Conservation (phyloP, 495 filamentous ascomycete species). For the Xylaria sp. region DNA sequence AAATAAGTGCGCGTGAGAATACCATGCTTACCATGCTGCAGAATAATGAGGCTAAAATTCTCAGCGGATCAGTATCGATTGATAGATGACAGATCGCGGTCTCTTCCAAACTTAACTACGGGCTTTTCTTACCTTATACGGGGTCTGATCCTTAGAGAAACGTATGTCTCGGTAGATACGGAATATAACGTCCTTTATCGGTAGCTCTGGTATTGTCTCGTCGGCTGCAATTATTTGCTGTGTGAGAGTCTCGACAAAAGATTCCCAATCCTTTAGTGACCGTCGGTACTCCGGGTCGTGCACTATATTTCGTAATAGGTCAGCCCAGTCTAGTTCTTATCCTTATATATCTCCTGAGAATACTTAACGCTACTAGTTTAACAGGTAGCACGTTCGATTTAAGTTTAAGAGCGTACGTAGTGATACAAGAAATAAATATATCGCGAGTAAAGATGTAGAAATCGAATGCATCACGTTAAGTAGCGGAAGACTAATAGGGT, state of each 20-base stretch:
- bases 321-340: slow-evolving; percentile 11
- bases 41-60: slow-evolving; percentile 71
- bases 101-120: background rate
- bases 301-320: slow-evolving; percentile 50
- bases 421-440: background rate
- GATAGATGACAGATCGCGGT: background rate
- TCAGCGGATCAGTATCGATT: background rate
- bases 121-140: slow-evolving; percentile 72
- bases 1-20: slow-evolving; percentile 1
- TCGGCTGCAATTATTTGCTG: slow-evolving; percentile 73
- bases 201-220: slow-evolving; percentile 81
- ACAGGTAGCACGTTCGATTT: too few relatives aligned
- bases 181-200: slow-evolving; percentile 83
- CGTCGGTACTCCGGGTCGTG: slow-evolving; percentile 79
- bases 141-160: slow-evolving; percentile 79
- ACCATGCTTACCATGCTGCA: slow-evolving; percentile 69
- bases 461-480: too few relatives aligned
- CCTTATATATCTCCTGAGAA: background rate
- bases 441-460: background rate
- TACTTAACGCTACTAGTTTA: background rate
- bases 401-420: background rate
- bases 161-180: slow-evolving; percentile 85
- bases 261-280: slow-evolving; percentile 78
- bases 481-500: background rate
- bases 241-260: slow-evolving; percentile 73